Evolutionary conservation across 805 yeast genomes (phyloP).

Genomic region (Candida yuanshanica): DNA sequence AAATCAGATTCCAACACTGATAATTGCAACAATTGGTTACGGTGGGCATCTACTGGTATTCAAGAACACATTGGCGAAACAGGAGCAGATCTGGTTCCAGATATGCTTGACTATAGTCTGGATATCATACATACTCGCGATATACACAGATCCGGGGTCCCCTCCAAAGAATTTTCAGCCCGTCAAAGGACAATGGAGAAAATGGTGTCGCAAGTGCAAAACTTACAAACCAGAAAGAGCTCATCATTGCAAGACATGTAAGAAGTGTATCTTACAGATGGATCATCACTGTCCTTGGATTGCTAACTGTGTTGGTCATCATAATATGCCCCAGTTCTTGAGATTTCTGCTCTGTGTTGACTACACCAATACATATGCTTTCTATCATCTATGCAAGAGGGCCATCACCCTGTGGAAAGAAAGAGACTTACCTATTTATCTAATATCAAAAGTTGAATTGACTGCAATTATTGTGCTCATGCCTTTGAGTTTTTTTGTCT

Average conservation of each 20-base stretch:
- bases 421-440: slow-evolving; percentile 50
- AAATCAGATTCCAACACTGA: slow-evolving; percentile 51
- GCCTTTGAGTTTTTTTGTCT: slow-evolving; percentile 54
- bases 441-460: slow-evolving; percentile 47
- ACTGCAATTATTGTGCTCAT: slow-evolving; percentile 47
- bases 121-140: slow-evolving; percentile 71
- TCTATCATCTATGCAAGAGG: slow-evolving; percentile 36
- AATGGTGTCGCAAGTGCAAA: slow-evolving; percentile 71
- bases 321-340: slow-evolving; percentile 72
- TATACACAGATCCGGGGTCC: slow-evolving; percentile 59
- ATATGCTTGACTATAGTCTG: slow-evolving; percentile 51
- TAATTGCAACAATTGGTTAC: slow-evolving; percentile 57
- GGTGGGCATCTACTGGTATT: slow-evolving; percentile 57
- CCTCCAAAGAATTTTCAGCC: slow-evolving; percentile 50
- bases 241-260: slow-evolving; percentile 81
- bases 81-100: slow-evolving; percentile 43
- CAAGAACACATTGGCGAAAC: slow-evolving; percentile 32
- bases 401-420: slow-evolving; percentile 39
- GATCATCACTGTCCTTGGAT: slow-evolving; percentile 97
- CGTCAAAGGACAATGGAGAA: slow-evolving; percentile 45
- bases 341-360: slow-evolving; percentile 69
- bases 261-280: slow-evolving; percentile 75
- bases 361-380: slow-evolving; percentile 42
- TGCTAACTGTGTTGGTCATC: slow-evolving; percentile 79
- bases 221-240: slow-evolving; percentile 73